A percentile compares a stretch with the other conserved stretches of the same genome.
phyloP scores from a whole-genome alignment of 257 asterid genomes.

The Solanum bulbocastanum region DNA sequence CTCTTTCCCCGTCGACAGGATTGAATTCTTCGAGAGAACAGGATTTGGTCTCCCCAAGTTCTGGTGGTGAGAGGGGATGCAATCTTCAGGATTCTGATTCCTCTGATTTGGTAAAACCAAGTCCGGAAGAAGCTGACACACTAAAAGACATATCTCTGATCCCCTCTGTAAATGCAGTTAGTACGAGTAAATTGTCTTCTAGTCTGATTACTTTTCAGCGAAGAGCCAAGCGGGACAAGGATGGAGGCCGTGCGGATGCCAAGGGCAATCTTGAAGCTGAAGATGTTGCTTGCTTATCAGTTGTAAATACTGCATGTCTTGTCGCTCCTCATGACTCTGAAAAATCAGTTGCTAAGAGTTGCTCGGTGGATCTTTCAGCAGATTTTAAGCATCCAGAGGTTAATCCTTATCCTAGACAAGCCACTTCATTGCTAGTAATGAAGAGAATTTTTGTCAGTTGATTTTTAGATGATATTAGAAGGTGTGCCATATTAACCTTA shows the following conservation, averaged over 20 bases:
- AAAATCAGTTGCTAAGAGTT: constrained; percentile 9
- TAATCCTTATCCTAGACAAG: not conserved
- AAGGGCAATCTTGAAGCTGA: not conserved
- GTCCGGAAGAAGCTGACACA: constrained; percentile 12
- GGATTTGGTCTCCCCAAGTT: not conserved
- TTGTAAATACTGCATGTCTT: constrained; percentile 10
- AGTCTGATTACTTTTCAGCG: constrained; percentile 42
- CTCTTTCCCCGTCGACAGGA: constrained; percentile 4
- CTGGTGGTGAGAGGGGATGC: not conserved
- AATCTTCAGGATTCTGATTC: not conserved
- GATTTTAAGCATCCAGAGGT: constrained; percentile 17
- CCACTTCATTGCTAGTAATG: not conserved
- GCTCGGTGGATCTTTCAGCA: constrained; percentile 10
- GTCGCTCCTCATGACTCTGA: constrained; percentile 11
- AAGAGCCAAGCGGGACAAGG: constrained; percentile 37
- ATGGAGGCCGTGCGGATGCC: not conserved
- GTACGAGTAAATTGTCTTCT: constrained; percentile 21
- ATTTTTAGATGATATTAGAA: not conserved
- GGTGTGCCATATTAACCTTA: not conserved
- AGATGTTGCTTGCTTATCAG: constrained; percentile 1
- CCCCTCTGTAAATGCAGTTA: not conserved
- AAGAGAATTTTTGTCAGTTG: constrained; percentile 14
- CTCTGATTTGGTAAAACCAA: not conserved
- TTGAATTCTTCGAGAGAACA: constrained; percentile 9
- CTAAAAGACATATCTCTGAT: constrained; percentile 12